A percentile compares a stretch with the other conserved stretches of the same genome.
Conservation (phyloP, 1,284 basidiomycete species). For the Pseudozyma hubeiensis region DNA sequence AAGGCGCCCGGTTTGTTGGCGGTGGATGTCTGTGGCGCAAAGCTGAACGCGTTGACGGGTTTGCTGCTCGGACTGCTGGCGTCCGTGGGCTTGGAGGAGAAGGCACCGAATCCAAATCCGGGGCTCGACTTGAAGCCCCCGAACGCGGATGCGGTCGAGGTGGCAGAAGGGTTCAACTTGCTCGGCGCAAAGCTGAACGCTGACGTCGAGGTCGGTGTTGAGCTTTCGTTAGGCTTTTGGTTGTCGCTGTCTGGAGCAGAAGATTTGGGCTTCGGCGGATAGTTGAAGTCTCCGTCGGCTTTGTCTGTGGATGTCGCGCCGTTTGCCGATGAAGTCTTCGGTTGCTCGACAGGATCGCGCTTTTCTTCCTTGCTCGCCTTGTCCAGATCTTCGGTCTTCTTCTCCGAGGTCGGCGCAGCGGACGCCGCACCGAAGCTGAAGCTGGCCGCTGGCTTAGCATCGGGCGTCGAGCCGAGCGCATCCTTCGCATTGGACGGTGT, state of each 20-base stretch:
- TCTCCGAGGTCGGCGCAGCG: background rate
- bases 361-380: conserved; percentile 2
- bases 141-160: conserved; percentile 31
- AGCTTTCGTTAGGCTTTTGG: background rate
- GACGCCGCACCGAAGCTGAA: conserved; percentile 12
- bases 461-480: background rate
- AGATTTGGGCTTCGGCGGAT: conserved; percentile 14
- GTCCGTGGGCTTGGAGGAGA: conserved; percentile 17
- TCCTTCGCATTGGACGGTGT: conserved; percentile 2
- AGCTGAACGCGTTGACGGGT: conserved; percentile 28
- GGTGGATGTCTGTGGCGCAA: conserved; percentile 17
- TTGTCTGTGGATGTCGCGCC: conserved; percentile 5
- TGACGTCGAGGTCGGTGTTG: conserved; percentile 9
- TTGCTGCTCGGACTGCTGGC: conserved; percentile 4
- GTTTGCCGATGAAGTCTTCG: conserved; percentile 3
- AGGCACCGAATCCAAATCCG: conserved; percentile 38
- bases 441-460: conserved; percentile 5
- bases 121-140: conserved; percentile 27
- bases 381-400: conserved; percentile 3
- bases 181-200: conserved; percentile 37
- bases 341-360: background rate
- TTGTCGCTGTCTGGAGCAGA: background rate
- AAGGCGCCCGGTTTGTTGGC: conserved; percentile 4
- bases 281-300: conserved; percentile 14
- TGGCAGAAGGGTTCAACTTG: conserved; percentile 21